Base-by-base conservation (phyloP, 371 early-diverging fungal species). In the Dipsacomyces acuminosporus region DNA sequence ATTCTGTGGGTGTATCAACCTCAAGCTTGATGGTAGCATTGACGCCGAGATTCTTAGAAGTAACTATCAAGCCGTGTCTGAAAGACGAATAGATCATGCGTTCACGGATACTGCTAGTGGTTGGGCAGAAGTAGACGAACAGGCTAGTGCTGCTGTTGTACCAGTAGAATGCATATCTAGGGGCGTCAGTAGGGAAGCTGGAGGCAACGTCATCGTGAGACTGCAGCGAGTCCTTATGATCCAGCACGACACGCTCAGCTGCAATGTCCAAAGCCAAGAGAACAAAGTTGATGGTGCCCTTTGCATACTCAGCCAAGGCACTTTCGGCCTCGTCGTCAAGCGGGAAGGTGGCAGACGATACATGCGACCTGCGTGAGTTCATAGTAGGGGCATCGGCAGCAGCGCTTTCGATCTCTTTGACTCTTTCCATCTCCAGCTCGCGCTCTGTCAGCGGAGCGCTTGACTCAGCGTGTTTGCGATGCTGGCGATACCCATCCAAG, bases 11-110 rank as follows among this genome's bases (percentile, higher is more conserved):
- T 57, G 81, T 80, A 50, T 86, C 88, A 13, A 89, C 81, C 72
- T 91, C 91, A 47, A 84, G 59, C 81, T 85, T 84, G 21, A 61
- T 71, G 6, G 88, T 76, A 4, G 78, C 51, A 25, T 84, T 26
- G 9, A 74, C 76, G 11, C 77, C 74, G 22, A 81, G 73, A 14
- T 64, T 69, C 61, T 82, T 79, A 17, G 82, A 80, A 17, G 64
- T 76, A 17, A 72, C 67, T 30, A 88, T 56, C 11, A 88, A 79
- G 41, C 76, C 80, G 3, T 77, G 73, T 36, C 85, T 81, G 41
- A 83, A 83, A 1, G 90, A 81, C 8, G 91, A 88, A 61, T 88
- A 91, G 46, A 90, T 48, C 94, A 92, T 94, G n/a, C 87, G 80
- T 49, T 88, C 84, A 38, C 87, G 84, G 54, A 94, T 85, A 63